Base-by-base conservation (phyloP, 306 rosid genomes). In the Comarum palustre region DNA sequence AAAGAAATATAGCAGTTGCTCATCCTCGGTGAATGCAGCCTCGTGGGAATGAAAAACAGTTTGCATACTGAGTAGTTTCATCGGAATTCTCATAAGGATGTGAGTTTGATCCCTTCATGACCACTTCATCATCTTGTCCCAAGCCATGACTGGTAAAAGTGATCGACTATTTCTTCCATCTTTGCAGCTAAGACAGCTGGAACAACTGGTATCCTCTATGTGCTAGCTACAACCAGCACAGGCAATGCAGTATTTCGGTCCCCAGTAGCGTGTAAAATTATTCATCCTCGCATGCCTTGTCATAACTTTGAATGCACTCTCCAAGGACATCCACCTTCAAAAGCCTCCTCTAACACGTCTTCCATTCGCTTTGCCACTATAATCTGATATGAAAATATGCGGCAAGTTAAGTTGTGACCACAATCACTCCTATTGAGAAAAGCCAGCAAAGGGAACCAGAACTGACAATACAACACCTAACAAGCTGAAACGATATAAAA, bases 241-340 rank as follows among this genome's bases (percentile, higher is more conserved):
- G 27, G 45, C 27, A 73, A 62, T 34, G 74, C 50, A 31, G 71
- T 27, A 58, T 27, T 5, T 58, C 4, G 16, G 14, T 41, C 51
- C 52, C 55, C n/a, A 24, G 22, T 73, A 20, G 29, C 32, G 42
- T 27, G 46, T 39, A 51, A 20, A 42, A 17, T 20, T 3, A 64
- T 24, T 52, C 43, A 73, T 68, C 64, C 20, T 34, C 3, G n/a
- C 71, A 72, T 66, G 68, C 78, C 74, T 19, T 75, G 76, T 85
- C 75, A 91, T 74, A 91, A 84, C 77, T 88, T 91, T 1, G 97
- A 91, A 60, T 74, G 84, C 69, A 72, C 89, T 71, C 94, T 81
- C 97, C 97, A 91, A 10, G 97, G 92, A 68, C 89, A 88, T 71
- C 97, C 97, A 20, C 90, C 89, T 34, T 88, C 95, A 66, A 91